Evolutionary conservation across 257 asterid species (phyloP).

Genomic region (Pogostemon cablin): DNA sequence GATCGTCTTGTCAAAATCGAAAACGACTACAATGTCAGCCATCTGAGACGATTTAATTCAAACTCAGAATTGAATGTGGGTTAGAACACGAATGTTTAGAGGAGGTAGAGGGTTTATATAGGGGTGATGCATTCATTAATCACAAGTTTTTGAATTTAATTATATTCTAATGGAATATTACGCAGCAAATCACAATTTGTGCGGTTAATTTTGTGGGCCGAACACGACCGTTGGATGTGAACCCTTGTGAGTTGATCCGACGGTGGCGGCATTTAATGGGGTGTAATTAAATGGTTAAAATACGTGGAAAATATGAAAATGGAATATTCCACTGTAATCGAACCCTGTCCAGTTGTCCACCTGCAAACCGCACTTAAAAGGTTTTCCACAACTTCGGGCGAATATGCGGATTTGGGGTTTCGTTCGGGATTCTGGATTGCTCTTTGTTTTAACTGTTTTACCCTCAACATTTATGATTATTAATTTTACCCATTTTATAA

Average conservation of each 20-base stretch:
- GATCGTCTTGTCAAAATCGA: constrained; percentile 62
- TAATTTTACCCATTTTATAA: neutral
- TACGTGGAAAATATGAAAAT: constrained; percentile 29
- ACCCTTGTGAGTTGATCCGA: constrained; percentile 1
- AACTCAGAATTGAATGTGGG: neutral
- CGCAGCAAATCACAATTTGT: neutral
- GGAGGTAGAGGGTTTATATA: constrained; percentile 27
- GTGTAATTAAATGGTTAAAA: neutral
- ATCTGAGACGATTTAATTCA: constrained; percentile 1
- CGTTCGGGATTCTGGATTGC: constrained; percentile 17
- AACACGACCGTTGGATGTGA: neutral
- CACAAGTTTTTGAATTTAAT: neutral
- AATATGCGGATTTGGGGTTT: constrained; percentile 25
- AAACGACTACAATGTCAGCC: constrained; percentile 49
- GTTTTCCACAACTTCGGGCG: constrained; percentile 23
- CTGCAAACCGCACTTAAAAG: constrained; percentile 13
- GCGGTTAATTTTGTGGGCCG: too few species aligned
- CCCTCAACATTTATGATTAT: neutral
- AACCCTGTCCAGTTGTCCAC: constrained; percentile 9
- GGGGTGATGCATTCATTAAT: neutral
- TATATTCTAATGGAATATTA: constrained; percentile 59
- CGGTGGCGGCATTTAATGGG: constrained; percentile 7
- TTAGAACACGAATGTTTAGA: neutral
- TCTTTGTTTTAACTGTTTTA: neutral
- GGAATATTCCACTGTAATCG: constrained; percentile 38